Percentiles rank a stretch among this genome's conserved stretches.
Evolutionary conservation across 2,329 filamentous ascomycete species (phyloP).

Genomic region (Alternaria longipes): DNA sequence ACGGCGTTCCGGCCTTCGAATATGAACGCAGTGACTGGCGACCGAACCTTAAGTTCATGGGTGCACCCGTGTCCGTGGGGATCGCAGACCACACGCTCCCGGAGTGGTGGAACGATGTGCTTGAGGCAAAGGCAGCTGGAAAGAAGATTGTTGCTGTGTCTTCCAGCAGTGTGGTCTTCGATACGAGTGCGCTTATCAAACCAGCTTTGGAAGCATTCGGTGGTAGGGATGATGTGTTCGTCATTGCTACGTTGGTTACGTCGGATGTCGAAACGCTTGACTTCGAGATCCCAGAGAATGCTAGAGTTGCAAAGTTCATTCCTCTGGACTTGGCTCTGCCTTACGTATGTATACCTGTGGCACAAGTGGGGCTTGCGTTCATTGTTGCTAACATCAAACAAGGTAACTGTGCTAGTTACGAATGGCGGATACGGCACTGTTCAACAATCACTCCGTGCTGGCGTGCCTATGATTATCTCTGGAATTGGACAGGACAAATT

Average conservation of each 20-base stretch:
- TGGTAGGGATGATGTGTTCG: conserved; percentile 51
- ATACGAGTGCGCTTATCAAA: conserved; percentile 55
- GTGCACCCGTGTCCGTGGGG: conserved; percentile 33
- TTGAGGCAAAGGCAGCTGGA: conserved; percentile 50
- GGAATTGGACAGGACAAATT: conserved; percentile 53
- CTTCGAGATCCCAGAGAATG: conserved; percentile 52
- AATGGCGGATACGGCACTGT: conserved; percentile 62
- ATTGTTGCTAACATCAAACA: not conserved
- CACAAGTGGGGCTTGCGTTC: not conserved
- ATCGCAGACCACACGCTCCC: conserved; percentile 44
- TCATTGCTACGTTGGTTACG: conserved; percentile 48
- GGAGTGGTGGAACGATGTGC: conserved; percentile 58
- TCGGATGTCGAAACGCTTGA: conserved; percentile 26
- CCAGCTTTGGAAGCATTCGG: conserved; percentile 57
- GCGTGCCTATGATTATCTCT: conserved; percentile 59
- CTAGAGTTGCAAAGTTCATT: conserved; percentile 58
- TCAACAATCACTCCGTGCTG: conserved; percentile 56
- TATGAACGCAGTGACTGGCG: conserved; percentile 50
- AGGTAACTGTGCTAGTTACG: conserved; percentile 55
- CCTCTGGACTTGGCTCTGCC: conserved; percentile 58
- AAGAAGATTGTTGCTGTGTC: conserved; percentile 55
- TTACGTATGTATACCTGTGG: conserved; percentile 13
- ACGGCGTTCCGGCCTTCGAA: conserved; percentile 48
- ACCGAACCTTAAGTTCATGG: conserved; percentile 55
- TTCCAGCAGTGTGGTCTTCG: conserved; percentile 57